Evolutionary conservation across 306 rosid genomes (phyloP).

Genomic region (Crotalaria pallida): DNA sequence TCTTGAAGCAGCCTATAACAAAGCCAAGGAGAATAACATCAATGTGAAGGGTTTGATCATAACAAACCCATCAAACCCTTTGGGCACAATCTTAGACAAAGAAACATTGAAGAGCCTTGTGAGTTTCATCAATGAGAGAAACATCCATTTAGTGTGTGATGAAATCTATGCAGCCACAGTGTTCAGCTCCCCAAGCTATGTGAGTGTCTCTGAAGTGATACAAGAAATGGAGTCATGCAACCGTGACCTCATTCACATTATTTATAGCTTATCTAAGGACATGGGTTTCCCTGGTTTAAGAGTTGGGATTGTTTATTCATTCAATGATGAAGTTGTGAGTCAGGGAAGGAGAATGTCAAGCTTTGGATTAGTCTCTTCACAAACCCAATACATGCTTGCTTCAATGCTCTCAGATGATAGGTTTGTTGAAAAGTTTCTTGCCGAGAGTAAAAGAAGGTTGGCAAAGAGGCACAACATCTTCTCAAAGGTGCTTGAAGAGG

Average conservation of each 20-base stretch:
- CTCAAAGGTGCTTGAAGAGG: constrained; percentile 49
- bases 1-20: constrained; percentile 55
- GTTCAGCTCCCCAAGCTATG: constrained; percentile 42
- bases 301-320: constrained; percentile 86
- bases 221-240: constrained; percentile 51
- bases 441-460: constrained; percentile 53
- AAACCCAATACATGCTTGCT: constrained; percentile 68
- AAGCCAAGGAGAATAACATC: constrained; percentile 49
- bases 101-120: constrained; percentile 59
- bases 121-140: constrained; percentile 51
- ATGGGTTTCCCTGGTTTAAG: constrained; percentile 90
- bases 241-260: constrained; percentile 57
- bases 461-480: constrained; percentile 33
- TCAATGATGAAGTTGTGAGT: constrained; percentile 56
- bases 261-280: constrained; percentile 81
- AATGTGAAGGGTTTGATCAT: constrained; percentile 70
- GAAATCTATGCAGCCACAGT: constrained; percentile 89
- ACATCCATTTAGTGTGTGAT: constrained; percentile 76
- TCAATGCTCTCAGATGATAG: constrained; percentile 60
- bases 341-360: constrained; percentile 83
- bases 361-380: constrained; percentile 77
- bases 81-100: constrained; percentile 62
- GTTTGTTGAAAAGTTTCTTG: constrained; percentile 40
- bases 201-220: constrained; percentile 57
- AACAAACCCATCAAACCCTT: constrained; percentile 89